Evolutionary conservation across 2,329 filamentous ascomycete genomes (phyloP), one percentile per base, ranked within the genome.

Genomic region (Sporothrix schenckii): DNA sequence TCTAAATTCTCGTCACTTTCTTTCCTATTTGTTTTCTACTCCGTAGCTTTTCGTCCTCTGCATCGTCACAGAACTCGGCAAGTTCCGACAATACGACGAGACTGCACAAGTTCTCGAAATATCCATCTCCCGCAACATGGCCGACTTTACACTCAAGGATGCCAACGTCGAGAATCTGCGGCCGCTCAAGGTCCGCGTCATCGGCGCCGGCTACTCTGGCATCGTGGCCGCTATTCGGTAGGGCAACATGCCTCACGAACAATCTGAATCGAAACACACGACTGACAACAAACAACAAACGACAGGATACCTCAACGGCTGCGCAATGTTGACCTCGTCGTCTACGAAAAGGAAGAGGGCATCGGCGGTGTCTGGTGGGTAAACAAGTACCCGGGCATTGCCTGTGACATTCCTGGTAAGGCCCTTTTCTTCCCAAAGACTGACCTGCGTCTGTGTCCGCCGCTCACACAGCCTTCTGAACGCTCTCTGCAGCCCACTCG

Each of bases 401-500:
- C 79, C 14, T 80, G 79, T 56, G 79, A 80, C 67, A 78, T 80
- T 54, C 79, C 79, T 7, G 34, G 34, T 34, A 34, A 34, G 34
- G 34, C 34, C 34, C 34, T 7, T 7, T 34, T 34, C 5, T 34
- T 34, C 34, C 7, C 7, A 7, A 9, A 34, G 34, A 34, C 34
- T 9, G 34, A 34, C 7, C 4, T 34, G 34, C 6, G 34, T 34
- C 34, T 34, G 34, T 9, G 34, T 34, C 34, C 34, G n/a, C 14
- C 2, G 30, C 21, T 16, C 24, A 11, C n/a, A n/a, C n/a, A n/a
- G 9, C 52, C 39, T 27, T 39, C 44, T 16, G 9, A 16, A 34
- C 19, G 13, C 2, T 24, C 24, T 24, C 24, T 24, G 1, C 54
- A 77, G 80, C 83, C 7, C 85, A 87, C 72, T 85, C 84, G 9